phyloP scores from a whole-genome alignment of 257 asterid species.

The Orobanche coerulescens region DNA sequence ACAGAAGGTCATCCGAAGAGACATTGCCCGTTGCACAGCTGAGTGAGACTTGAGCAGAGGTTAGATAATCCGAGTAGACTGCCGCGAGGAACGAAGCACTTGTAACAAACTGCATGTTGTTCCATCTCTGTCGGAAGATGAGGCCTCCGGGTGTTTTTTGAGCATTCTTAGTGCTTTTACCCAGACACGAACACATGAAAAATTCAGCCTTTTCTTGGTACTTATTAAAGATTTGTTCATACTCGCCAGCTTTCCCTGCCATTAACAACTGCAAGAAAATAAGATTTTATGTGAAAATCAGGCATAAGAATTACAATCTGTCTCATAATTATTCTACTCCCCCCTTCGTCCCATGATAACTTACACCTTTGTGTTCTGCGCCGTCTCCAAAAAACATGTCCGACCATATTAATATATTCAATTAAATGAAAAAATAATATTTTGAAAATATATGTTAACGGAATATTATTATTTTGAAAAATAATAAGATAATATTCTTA shows the following conservation, averaged over 20 bases:
- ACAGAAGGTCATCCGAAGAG: constrained; percentile 60
- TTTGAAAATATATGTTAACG: too few relatives aligned
- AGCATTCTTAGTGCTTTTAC: constrained; percentile 68
- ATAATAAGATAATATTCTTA: too few relatives aligned
- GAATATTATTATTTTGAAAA: too few relatives aligned
- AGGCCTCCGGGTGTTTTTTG: constrained; percentile 93
- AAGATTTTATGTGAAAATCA: neutral
- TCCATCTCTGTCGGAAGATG: constrained; percentile 87
- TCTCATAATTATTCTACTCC: too few relatives aligned
- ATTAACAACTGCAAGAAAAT: constrained; percentile 55
- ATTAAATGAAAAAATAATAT: too few relatives aligned
- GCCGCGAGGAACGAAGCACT: constrained; percentile 81
- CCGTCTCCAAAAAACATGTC: too few relatives aligned
- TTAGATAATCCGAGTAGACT: constrained; percentile 76
- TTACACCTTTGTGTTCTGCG: too few relatives aligned
- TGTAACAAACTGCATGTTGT: constrained; percentile 95
- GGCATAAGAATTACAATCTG: too few relatives aligned
- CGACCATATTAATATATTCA: too few relatives aligned
- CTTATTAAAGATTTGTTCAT: constrained; percentile 40
- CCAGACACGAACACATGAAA: constrained; percentile 90
- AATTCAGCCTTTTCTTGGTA: constrained; percentile 83
- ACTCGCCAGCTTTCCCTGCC: constrained; percentile 68
- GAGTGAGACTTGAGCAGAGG: constrained; percentile 70
- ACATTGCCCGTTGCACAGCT: constrained; percentile 52
- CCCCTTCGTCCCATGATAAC: too few relatives aligned